Evolutionary conservation across 495 filamentous ascomycete species (phyloP).

Genomic region (Parmelia sp.): DNA sequence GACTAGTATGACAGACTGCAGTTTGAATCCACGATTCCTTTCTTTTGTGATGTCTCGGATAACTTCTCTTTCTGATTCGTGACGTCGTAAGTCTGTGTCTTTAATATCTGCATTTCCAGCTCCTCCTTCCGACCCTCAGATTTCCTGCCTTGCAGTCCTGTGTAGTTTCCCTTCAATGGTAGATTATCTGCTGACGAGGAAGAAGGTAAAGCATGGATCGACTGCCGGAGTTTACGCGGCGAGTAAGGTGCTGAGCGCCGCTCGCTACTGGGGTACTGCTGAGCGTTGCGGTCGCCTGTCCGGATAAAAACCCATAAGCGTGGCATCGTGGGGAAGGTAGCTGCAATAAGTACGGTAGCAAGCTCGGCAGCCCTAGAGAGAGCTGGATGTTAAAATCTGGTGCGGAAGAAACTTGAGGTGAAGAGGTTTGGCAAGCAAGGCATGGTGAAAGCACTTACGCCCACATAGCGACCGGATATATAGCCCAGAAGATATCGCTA

Average conservation of each 20-base stretch:
- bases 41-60: no score
- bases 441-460: not conserved
- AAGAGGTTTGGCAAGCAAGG: not conserved
- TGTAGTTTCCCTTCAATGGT: slow-evolving; percentile 7
- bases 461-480: slow-evolving; percentile 13
- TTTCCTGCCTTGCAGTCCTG: not conserved
- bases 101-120: slow-evolving; percentile 12
- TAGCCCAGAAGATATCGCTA: not conserved
- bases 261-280: not conserved
- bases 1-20: no score
- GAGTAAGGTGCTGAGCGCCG: not conserved
- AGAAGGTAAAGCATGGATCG: not conserved
- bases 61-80: no score
- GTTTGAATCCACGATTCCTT: no score
- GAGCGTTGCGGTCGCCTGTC: slow-evolving; percentile 1
- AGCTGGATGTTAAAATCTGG: not conserved
- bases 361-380: slow-evolving; percentile 12
- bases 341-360: slow-evolving; percentile 4
- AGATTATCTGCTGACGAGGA: not conserved
- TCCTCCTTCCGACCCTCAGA: not conserved
- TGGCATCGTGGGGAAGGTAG: slow-evolving; percentile 11
- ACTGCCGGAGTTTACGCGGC: slow-evolving; percentile 4
- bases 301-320: slow-evolving; percentile 8
- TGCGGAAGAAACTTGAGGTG: not conserved
- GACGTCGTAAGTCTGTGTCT: slow-evolving; percentile 2